These are phyloP conservation scores for Apophysomyces ossiformis DNA, from an alignment of 371 early-diverging fungal genomes.

Conservation along the genomic window DNA sequence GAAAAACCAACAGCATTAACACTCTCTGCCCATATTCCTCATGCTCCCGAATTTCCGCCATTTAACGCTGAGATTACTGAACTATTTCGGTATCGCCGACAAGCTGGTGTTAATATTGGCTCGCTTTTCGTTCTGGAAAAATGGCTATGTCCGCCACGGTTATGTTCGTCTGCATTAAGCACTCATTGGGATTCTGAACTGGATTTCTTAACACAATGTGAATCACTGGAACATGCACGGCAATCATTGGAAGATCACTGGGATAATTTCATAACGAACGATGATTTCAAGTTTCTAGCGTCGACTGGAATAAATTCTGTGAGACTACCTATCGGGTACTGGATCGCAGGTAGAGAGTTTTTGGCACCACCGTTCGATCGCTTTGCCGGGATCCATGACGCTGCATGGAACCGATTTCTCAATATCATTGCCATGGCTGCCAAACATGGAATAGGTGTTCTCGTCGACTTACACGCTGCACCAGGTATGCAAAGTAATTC, in stretches of 20 bases:
- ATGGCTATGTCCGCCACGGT: conserved; percentile 48
- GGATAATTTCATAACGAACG: conserved; percentile 61
- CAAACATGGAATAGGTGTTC: conserved; percentile 59
- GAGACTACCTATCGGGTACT: conserved; percentile 72
- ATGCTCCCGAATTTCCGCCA: conserved; percentile 16
- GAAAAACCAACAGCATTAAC: not conserved
- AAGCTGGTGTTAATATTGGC: conserved; percentile 67
- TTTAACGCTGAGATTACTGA: conserved; percentile 26
- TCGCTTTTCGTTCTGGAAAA: conserved; percentile 67
- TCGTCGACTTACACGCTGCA: conserved; percentile 72
- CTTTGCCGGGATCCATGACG: conserved; percentile 35
- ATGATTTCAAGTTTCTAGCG: conserved; percentile 57
- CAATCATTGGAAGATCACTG: conserved; percentile 58
- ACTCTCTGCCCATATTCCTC: not conserved
- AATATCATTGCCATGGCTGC: conserved; percentile 55
- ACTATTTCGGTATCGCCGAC: conserved; percentile 33
- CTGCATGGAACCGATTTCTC: conserved; percentile 48
- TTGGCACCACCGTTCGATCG: conserved; percentile 24
- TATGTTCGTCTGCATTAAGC: conserved; percentile 42
- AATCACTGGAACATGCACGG: conserved; percentile 45
- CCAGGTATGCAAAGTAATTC: conserved; percentile 48
- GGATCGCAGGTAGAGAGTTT: conserved; percentile 47
- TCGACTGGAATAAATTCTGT: conserved; percentile 66
- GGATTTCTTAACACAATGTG: conserved; percentile 46
- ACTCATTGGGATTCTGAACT: conserved; percentile 31